Conservation (phyloP, 345 rosid genomes). For the Boechera retrofracta region DNA sequence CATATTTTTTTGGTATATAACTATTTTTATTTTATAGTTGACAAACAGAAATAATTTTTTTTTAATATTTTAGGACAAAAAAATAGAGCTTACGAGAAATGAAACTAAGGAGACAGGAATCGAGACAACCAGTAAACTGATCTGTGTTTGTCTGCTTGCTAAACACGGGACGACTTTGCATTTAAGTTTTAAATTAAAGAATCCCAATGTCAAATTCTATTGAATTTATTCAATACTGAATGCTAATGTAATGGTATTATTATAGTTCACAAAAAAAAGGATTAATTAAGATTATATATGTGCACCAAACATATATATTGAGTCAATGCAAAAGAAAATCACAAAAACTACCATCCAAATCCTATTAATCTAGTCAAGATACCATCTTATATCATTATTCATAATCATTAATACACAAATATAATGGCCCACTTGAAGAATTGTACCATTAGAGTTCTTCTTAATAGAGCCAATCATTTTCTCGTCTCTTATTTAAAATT, state of each 20-base stretch:
- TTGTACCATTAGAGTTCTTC: constrained; percentile 13
- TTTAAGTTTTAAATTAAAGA: neutral
- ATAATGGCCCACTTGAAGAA: neutral
- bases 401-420: too few relatives aligned
- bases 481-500: neutral
- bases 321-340: neutral
- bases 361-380: too few relatives aligned
- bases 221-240: neutral
- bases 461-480: constrained; percentile 21
- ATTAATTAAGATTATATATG: neutral
- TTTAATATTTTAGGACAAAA: neutral
- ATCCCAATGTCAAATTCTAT: neutral
- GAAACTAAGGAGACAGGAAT: constrained; percentile 23
- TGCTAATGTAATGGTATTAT: neutral
- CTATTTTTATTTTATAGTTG: too few relatives aligned
- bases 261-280: neutral
- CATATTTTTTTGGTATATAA: too few relatives aligned
- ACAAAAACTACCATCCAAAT: constrained; percentile 6
- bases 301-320: neutral
- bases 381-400: too few relatives aligned
- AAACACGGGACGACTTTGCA: constrained; percentile 31
- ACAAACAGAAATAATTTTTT: too few relatives aligned
- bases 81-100: neutral
- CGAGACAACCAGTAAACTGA: constrained; percentile 23
- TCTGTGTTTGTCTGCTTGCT: constrained; percentile 31